Conservation (phyloP, 495 filamentous ascomycete genomes). For the Penicillium cinerascens region DNA sequence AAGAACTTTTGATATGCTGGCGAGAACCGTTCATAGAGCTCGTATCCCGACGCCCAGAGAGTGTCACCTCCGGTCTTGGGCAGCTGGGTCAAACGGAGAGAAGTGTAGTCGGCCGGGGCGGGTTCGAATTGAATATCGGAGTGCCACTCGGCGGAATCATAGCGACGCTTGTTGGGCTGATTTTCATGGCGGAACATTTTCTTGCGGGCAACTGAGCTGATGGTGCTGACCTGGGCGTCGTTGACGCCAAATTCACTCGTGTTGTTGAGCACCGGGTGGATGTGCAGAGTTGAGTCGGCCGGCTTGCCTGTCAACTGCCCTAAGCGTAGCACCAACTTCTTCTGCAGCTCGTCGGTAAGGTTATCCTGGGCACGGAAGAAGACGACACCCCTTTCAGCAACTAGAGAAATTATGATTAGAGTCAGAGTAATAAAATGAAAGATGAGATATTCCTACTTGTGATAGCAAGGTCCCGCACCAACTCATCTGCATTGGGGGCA, state of each 20-base stretch:
- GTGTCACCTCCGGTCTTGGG: conserved; percentile 69
- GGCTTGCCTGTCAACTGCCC: conserved; percentile 61
- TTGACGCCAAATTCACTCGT: conserved; percentile 39
- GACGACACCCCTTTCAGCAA: conserved; percentile 69
- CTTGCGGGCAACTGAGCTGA: conserved; percentile 55
- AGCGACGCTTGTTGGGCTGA: conserved; percentile 17
- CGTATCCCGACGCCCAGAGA: conserved; percentile 42
- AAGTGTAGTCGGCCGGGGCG: conserved; percentile 62
- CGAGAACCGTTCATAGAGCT: conserved; percentile 65
- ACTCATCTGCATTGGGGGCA: conserved; percentile 16
- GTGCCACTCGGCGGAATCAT: conserved; percentile 52
- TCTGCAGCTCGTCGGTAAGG: conserved; percentile 57
- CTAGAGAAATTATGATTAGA: conserved; percentile 31
- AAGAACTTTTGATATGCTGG: conserved; percentile 59
- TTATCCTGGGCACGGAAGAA: conserved; percentile 67
- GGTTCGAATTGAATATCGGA: conserved; percentile 68
- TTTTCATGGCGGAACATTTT: conserved; percentile 45
- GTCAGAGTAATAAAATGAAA: not conserved
- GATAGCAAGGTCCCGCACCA: conserved; percentile 21
- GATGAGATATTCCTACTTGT: conserved; percentile 7
- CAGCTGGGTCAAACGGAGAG: conserved; percentile 56
- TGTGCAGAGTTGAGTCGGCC: conserved; percentile 55
- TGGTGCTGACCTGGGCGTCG: conserved; percentile 65
- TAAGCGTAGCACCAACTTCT: conserved; percentile 56
- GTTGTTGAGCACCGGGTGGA: conserved; percentile 56